phyloP scores from a whole-genome alignment of 2,329 filamentous ascomycete genomes.

The Periconia digitata region DNA sequence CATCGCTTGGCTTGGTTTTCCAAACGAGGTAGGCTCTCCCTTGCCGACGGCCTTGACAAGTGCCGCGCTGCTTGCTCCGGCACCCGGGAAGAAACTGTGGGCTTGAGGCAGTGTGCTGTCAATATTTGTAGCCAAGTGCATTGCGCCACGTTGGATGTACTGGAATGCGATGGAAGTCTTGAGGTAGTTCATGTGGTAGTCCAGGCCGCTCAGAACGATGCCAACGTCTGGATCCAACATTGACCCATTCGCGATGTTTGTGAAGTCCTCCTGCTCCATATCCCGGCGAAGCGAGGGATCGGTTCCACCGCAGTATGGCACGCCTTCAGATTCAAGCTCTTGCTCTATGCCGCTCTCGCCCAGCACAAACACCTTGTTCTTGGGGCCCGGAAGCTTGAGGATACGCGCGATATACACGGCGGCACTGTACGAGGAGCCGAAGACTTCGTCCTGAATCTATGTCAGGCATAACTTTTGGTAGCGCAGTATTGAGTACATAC shows the following conservation, averaged over 20 bases:
- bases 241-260: constrained; percentile 68
- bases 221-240: constrained; percentile 87
- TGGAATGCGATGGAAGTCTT: constrained; percentile 84
- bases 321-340: constrained; percentile 77
- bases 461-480: background rate
- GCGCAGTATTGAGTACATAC: constrained; percentile 40
- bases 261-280: constrained; percentile 79
- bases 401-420: constrained; percentile 96
- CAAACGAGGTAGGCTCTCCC: constrained; percentile 71
- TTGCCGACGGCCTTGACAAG: constrained; percentile 64
- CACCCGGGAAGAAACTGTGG: constrained; percentile 85
- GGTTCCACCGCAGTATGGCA: constrained; percentile 83
- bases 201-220: constrained; percentile 83
- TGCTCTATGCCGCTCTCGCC: constrained; percentile 90
- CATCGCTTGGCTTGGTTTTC: constrained; percentile 98
- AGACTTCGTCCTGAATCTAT: constrained; percentile 74
- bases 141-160: constrained; percentile 78
- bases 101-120: constrained; percentile 87
- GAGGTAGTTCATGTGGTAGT: constrained; percentile 94
- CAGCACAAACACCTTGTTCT: constrained; percentile 92
- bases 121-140: constrained; percentile 90
- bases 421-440: constrained; percentile 91
- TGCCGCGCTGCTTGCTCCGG: constrained; percentile 78
- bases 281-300: constrained; percentile 77
- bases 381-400: constrained; percentile 72